Evolutionary conservation across 176 grass and related monocot genomes (phyloP).

Genomic region (Carex scoparia): DNA sequence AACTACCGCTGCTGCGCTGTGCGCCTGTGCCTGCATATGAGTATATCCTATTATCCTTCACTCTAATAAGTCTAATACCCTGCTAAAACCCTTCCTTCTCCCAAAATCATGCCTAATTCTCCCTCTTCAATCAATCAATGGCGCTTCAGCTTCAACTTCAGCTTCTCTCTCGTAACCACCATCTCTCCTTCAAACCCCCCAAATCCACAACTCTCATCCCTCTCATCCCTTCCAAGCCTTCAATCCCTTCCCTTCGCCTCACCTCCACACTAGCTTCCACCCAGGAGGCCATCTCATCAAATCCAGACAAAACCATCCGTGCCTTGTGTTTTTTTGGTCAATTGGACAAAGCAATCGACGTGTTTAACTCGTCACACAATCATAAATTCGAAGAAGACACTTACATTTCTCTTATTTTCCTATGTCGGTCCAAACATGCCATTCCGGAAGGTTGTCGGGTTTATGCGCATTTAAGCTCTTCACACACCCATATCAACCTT

Average conservation of each 20-base stretch:
- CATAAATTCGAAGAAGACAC: slow-evolving; percentile 45
- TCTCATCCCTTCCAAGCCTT: slow-evolving; percentile 9
- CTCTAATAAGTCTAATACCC: too few relatives aligned
- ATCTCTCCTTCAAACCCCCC: slow-evolving; percentile 24
- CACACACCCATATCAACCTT: slow-evolving; percentile 26
- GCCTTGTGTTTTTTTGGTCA: slow-evolving; percentile 53
- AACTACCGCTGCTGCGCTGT: too few relatives aligned
- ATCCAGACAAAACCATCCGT: slow-evolving; percentile 42
- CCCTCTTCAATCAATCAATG: slow-evolving; percentile 39
- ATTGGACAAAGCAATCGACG: slow-evolving; percentile 42
- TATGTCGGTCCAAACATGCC: slow-evolving; percentile 73
- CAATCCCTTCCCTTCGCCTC: not conserved
- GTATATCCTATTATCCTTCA: too few relatives aligned
- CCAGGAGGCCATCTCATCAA: not conserved
- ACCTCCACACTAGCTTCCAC: slow-evolving; percentile 21
- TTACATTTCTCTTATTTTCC: slow-evolving; percentile 55
- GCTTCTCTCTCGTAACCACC: slow-evolving; percentile 23
- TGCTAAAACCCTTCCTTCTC: not conserved
- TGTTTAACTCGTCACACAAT: not conserved
- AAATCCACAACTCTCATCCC: not conserved
- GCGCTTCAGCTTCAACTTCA: not conserved
- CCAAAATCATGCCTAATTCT: slow-evolving; percentile 29
- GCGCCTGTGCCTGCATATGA: too few relatives aligned
- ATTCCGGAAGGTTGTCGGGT: slow-evolving; percentile 46
- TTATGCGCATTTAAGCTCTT: slow-evolving; percentile 48